These are phyloP conservation scores for Anthracocystis setariae DNA, from an alignment of 1,284 basidiomycete species.

Conservation along the genomic window DNA sequence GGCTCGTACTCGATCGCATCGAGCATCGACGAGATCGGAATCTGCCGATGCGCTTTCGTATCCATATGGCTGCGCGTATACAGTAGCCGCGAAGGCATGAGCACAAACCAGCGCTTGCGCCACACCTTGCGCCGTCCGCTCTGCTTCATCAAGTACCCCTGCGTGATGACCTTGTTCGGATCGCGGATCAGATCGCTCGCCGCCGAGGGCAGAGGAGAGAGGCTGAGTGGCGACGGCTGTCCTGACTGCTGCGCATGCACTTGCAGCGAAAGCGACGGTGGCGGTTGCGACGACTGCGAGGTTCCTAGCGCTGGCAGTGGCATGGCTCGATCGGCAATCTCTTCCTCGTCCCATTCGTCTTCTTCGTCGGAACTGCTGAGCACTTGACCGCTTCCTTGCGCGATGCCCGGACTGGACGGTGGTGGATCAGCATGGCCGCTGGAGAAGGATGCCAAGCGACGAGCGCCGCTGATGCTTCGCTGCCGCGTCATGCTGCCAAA, in stretches of 20 bases:
- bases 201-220: conserved; percentile 15
- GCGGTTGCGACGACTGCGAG: conserved; percentile 19
- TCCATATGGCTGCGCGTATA: conserved; percentile 71
- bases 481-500: conserved; percentile 40
- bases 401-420: conserved; percentile 29
- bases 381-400: conserved; percentile 21
- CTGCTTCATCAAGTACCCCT: conserved; percentile 96
- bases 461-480: conserved; percentile 33
- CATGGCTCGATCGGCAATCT: conserved; percentile 60
- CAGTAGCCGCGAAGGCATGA: conserved; percentile 66
- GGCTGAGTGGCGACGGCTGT: conserved; percentile 14
- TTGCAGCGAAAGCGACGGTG: conserved; percentile 1
- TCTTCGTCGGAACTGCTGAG: conserved; percentile 61
- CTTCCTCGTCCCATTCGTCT: conserved; percentile 62
- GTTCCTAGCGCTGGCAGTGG: conserved; percentile 47
- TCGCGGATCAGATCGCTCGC: conserved; percentile 49
- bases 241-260: conserved; percentile 16
- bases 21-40: conserved; percentile 84
- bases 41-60: conserved; percentile 83
- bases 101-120: conserved; percentile 77
- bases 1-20: conserved; percentile 86
- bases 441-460: conserved; percentile 29
- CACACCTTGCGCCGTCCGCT: conserved; percentile 90
- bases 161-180: conserved; percentile 62
- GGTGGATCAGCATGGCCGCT: conserved; percentile 28